Conservation (phyloP, 805 yeast species). For the Phaffomyces antillensis region DNA sequence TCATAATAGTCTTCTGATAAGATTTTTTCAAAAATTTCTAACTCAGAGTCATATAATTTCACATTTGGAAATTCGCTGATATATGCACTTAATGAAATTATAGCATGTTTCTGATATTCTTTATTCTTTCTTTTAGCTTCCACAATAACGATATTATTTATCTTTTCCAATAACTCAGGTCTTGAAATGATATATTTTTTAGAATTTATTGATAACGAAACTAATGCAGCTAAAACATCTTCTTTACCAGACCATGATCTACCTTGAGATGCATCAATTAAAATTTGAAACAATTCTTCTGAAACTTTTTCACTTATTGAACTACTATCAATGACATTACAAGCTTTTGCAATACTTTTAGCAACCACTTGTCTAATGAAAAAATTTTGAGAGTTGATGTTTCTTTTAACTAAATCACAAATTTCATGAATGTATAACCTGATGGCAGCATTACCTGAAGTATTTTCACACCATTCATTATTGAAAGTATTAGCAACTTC, state of each 20-base stretch:
- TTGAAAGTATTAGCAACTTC: conserved; percentile 44
- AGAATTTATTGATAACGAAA: conserved; percentile 45
- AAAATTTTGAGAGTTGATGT: conserved; percentile 55
- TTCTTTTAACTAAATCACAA: conserved; percentile 37
- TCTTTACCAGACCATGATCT: conserved; percentile 90
- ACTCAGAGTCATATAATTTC: conserved; percentile 28
- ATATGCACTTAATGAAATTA: conserved; percentile 47
- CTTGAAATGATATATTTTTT: conserved; percentile 27
- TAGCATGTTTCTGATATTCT: conserved; percentile 51
- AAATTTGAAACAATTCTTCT: conserved; percentile 38
- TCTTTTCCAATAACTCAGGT: conserved; percentile 26
- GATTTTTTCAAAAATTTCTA: conserved; percentile 24
- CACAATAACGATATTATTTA: conserved; percentile 38
- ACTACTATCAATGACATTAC: conserved; percentile 35
- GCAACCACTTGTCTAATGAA: conserved; percentile 66
- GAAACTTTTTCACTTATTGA: conserved; percentile 17
- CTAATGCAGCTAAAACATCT: conserved; percentile 60
- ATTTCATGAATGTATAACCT: conserved; percentile 68
- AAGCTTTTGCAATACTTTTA: conserved; percentile 51
- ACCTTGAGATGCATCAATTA: conserved; percentile 61
- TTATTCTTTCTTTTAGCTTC: conserved; percentile 67
- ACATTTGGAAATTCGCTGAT: conserved; percentile 29
- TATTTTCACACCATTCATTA: conserved; percentile 69
- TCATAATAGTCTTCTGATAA: conserved; percentile 34
- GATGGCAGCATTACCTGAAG: conserved; percentile 68